A percentile compares a stretch with the other conserved stretches of the same genome.
Evolutionary conservation across 768 basidiomycete species (phyloP).

Genomic region (Omphalotus guepiniiformis): DNA sequence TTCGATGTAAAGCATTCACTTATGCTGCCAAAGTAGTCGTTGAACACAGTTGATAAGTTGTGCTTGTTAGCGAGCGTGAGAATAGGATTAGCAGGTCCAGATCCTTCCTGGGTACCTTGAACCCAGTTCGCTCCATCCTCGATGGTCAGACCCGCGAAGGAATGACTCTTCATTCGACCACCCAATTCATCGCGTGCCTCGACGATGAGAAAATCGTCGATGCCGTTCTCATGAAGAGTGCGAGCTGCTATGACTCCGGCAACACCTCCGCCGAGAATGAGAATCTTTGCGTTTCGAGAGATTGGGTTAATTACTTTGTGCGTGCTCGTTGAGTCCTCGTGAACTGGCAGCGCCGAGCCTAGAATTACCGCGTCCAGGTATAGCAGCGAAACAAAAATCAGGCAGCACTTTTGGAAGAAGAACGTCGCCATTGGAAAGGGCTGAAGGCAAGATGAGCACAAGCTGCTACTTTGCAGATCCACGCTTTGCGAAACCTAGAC

Average conservation of each 20-base stretch:
- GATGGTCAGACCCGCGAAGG: constrained; percentile 45
- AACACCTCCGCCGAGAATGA: constrained; percentile 65
- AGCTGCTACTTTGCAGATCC: too few relatives aligned
- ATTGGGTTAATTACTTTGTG: too few relatives aligned
- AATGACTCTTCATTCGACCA: constrained; percentile 49
- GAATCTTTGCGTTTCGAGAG: constrained; percentile 34
- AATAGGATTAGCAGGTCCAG: constrained; percentile 57
- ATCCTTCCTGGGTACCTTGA: constrained; percentile 33
- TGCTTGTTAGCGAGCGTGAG: constrained; percentile 54
- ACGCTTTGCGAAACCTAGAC: too few relatives aligned
- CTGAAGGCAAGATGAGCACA: too few relatives aligned
- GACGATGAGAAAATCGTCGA: constrained; percentile 55
- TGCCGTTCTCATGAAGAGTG: constrained; percentile 48
- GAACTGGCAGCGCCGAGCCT: too few relatives aligned
- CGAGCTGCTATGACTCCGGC: constrained; percentile 64
- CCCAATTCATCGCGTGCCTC: constrained; percentile 59
- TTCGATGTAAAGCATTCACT: constrained; percentile 29
- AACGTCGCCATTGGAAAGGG: too few relatives aligned
- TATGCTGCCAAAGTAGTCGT: constrained; percentile 38
- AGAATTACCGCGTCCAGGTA: too few relatives aligned
- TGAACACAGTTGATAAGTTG: constrained; percentile 40
- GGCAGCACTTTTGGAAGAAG: too few relatives aligned
- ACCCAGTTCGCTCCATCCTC: constrained; percentile 65
- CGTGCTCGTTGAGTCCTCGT: too few relatives aligned
- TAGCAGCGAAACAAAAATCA: too few relatives aligned